Base-by-base conservation (phyloP, 495 filamentous ascomycete genomes). In the Neurospora sp. region DNA sequence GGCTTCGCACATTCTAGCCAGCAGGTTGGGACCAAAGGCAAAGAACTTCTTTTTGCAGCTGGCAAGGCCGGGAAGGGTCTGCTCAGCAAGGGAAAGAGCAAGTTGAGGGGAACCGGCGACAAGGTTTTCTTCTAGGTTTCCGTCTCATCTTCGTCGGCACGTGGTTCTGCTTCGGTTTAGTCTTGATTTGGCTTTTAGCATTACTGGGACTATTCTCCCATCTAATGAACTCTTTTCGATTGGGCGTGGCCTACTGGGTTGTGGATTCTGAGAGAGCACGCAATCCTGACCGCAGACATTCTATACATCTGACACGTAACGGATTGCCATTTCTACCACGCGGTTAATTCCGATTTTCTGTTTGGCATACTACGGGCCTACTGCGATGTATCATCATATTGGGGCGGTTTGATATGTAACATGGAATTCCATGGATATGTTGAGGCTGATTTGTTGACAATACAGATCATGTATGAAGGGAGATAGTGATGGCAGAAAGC, bases 31-130 rank as follows among this genome's bases (percentile, higher is more conserved):
- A 85, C 88, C 22, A 92, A 92, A 82, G 90, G 94, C 76, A 97
- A 97, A 79, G 93, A 96, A 71, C 81, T 97, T 5, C 83, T 97
- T 72, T 92, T 95, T 75, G 89, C 89, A 4, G 94, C 94, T 44
- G 92, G 92, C 38, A 91, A 91, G 76, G 91, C 92, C 31, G 93
- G 94, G 14, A 96, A 96, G 82, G 94, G 93, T 39, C 79, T 97
- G 70, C 90, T 97, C 80, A 91, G 90, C 72, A 96, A 95, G 78
- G 93, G 94, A 44, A 92, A 90, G 81, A 96, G 87, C 81, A 94
- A 92, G 80, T 88, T 96, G 39, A 69, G 27, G 44, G 53, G 53
- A 46, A 85, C 85, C 46, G 90, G 90, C 75, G 92, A 94, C 78
- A 96, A 95, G 91, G 93, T 93, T 89, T 91, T 93, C 88, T 84